A percentile compares a stretch with the other conserved stretches of the same genome.
Evolutionary conservation across 73 alveolate species (phyloP).

Genomic region (Paramecium sexaurelia): DNA sequence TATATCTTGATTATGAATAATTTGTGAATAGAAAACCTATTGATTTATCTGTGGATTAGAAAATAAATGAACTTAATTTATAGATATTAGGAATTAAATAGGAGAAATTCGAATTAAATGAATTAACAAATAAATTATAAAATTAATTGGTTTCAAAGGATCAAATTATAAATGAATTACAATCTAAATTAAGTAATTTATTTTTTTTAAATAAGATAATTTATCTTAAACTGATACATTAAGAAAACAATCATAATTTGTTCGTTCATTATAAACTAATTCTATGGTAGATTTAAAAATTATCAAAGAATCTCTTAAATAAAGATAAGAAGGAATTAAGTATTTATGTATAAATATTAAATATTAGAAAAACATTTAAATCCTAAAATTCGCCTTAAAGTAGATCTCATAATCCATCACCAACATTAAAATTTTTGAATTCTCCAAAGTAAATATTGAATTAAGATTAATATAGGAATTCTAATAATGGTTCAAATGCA

Average conservation of each 20-base stretch:
- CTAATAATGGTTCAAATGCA: background rate
- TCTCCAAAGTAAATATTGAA: background rate
- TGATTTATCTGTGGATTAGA: background rate
- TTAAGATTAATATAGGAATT: background rate
- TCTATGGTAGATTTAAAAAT: background rate
- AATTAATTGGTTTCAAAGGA: background rate
- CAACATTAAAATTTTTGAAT: constrained; percentile 32
- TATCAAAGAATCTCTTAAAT: constrained; percentile 38
- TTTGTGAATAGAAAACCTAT: background rate
- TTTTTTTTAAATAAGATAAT: background rate
- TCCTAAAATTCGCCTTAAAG: constrained; percentile 49
- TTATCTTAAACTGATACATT: background rate
- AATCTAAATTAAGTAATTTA: background rate
- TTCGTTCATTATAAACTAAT: background rate
- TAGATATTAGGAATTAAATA: background rate
- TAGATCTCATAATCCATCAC: constrained; percentile 48
- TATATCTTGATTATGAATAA: constrained; percentile 34
- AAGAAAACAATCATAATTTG: constrained; percentile 13
- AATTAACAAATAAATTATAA: background rate
- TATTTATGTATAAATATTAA: background rate
- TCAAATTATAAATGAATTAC: constrained; percentile 27
- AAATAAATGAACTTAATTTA: constrained; percentile 35
- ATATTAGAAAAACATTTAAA: constrained; percentile 15
- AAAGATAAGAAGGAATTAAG: constrained; percentile 1
- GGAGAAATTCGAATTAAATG: constrained; percentile 43